Conservation (phyloP, 257 asterid species). For the Gynochthodes officinalis region DNA sequence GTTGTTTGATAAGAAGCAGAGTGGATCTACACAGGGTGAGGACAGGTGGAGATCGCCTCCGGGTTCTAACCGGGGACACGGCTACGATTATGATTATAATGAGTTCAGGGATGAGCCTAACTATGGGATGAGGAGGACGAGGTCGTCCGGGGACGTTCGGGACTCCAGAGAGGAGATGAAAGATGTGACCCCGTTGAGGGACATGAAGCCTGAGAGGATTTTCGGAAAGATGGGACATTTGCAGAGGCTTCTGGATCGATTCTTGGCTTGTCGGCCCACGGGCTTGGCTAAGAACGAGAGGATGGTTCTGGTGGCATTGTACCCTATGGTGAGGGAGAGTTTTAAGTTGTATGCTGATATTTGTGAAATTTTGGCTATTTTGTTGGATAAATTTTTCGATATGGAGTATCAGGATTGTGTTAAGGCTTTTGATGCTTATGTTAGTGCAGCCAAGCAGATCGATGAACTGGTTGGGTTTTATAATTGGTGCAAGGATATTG, state of each 20-base stretch:
- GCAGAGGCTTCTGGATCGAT: constrained; percentile 71
- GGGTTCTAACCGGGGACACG: constrained; percentile 39
- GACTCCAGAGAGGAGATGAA: constrained; percentile 47
- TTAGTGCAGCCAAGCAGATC: constrained; percentile 64
- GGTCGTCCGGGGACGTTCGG: constrained; percentile 64
- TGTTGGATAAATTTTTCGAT: constrained; percentile 70
- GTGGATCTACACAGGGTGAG: constrained; percentile 35
- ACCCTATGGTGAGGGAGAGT: constrained; percentile 58
- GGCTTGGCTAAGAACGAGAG: constrained; percentile 73
- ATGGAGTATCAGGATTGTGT: constrained; percentile 78
- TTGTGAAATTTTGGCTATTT: constrained; percentile 69
- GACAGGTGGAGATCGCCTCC: constrained; percentile 54
- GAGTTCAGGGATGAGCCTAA: constrained; percentile 45
- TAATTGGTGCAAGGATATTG: constrained; percentile 76
- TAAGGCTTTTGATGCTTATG: constrained; percentile 66
- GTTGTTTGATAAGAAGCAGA: constrained; percentile 50
- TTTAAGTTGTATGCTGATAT: constrained; percentile 73
- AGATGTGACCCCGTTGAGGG: constrained; percentile 63
- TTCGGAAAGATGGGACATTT: constrained; percentile 72
- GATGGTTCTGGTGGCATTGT: constrained; percentile 69
- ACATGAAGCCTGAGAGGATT: constrained; percentile 62
- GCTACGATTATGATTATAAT: constrained; percentile 44
- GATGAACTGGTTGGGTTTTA: constrained; percentile 63
- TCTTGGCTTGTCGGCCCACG: constrained; percentile 62
- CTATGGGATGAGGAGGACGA: constrained; percentile 61